Base-by-base conservation (phyloP, 2,329 filamentous ascomycete genomes). In the Arthroderma uncinatum region DNA sequence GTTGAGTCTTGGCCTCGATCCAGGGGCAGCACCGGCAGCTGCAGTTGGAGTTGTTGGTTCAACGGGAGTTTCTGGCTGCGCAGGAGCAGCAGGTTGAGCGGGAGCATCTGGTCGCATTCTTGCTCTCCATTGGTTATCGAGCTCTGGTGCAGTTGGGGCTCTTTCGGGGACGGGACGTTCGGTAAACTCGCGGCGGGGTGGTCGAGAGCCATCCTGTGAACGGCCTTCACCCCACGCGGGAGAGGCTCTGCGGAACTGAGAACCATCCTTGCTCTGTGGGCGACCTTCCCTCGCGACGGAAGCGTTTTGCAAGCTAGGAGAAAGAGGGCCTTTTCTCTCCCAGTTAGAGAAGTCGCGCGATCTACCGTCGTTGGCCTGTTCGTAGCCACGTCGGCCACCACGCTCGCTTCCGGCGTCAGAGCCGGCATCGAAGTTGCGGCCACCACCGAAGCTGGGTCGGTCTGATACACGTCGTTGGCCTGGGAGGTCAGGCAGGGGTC, bases 311-410 rank as follows among this genome's bases (percentile, higher is more conserved):
- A 78, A 63, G 75, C 78, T 73, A 21, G 92, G 89, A 42, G 92
- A 88, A 57, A 97, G 79, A 37, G 93, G 93, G 10, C 93, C 93
- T 69, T 88, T 93, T 65, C 93, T 87, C 74, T 96, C 92, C 93
- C 93, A 98, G 73, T 89, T 94, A 64, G 82, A 81, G 63, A 93
- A 86, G 70, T 94, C 88, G 58, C 89, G 84, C 57, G 83, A 74
- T 70, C 88, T 91, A 63, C 86, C 86, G 70, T 92, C 89, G 55
- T 78, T 76, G 60, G 79, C 78, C 9, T 40, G 36, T 62, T 82
- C 82, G 54, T 82, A 82, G 63, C 87, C 86, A 63, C 87, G 85
- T 64, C 83, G 77, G 60, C 82, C 77, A 50, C 74, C 82, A 59
- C 87, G 87, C 55, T 89, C 86, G 63, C 82, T 79, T 52, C 76